A percentile compares a stretch with the other conserved stretches of the same genome.
Conservation (phyloP, 2,329 filamentous ascomycete genomes). For the Zymoseptoria tritici region DNA sequence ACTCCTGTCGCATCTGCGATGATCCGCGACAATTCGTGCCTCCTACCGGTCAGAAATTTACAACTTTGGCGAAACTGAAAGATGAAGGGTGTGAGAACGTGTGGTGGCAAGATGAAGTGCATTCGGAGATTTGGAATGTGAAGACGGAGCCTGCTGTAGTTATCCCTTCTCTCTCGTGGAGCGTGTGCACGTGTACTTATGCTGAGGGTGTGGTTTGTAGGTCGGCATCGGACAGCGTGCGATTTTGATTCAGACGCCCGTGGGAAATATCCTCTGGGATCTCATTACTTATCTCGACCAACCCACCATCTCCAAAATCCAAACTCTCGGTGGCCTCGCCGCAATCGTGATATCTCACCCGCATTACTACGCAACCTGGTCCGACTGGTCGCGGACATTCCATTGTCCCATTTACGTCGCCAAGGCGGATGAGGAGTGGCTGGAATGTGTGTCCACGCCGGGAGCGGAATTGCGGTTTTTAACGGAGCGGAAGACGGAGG, state of each 20-base stretch:
- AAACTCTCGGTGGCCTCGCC: constrained; percentile 54
- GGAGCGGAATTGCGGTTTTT: constrained; percentile 41
- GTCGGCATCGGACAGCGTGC: constrained; percentile 69
- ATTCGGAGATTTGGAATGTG: constrained; percentile 41
- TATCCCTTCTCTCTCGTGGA: too few relatives aligned
- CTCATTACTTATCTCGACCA: constrained; percentile 62
- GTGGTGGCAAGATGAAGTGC: constrained; percentile 42
- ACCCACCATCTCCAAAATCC: constrained; percentile 53
- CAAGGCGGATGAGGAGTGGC: constrained; percentile 59
- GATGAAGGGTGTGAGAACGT: constrained; percentile 38
- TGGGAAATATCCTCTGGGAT: constrained; percentile 74
- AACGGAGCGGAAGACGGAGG: constrained; percentile 19
- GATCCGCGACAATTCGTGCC: constrained; percentile 63
- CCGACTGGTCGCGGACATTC: constrained; percentile 65
- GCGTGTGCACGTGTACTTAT: too few relatives aligned
- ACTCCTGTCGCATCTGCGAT: constrained; percentile 63
- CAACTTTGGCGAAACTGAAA: constrained; percentile 43
- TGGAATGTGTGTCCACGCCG: constrained; percentile 21
- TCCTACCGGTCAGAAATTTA: constrained; percentile 57
- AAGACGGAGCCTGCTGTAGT: constrained; percentile 37
- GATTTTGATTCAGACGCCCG: constrained; percentile 57
- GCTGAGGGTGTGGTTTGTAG: constrained; percentile 16
- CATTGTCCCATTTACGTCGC: constrained; percentile 62
- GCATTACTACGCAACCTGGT: constrained; percentile 72
- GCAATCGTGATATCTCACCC: constrained; percentile 63